These are phyloP conservation scores for Suhomyces sp. DNA, from an alignment of 805 yeast species.

Conservation along the genomic window DNA sequence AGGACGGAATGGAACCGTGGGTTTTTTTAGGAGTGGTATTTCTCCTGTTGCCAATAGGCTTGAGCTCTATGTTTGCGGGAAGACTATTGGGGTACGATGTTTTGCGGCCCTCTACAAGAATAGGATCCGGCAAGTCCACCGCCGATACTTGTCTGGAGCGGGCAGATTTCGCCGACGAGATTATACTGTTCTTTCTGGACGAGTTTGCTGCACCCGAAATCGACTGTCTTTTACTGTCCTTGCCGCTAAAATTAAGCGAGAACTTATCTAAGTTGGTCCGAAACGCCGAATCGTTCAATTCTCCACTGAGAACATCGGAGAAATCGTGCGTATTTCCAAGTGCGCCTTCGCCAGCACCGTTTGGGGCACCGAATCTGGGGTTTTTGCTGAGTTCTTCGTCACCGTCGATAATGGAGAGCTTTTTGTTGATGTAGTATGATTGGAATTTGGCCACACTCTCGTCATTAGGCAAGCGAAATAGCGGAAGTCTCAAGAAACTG, in stretches of 20 bases:
- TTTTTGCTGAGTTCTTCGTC: slow-evolving; percentile 3
- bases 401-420: background rate
- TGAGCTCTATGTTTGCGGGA: slow-evolving; percentile 3
- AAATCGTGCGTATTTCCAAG: slow-evolving; percentile 27
- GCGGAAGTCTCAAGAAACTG: slow-evolving; percentile 39
- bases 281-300: slow-evolving; percentile 26
- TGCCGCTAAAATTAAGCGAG: slow-evolving; percentile 21
- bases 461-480: slow-evolving; percentile 44
- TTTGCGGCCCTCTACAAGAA: slow-evolving; percentile 15
- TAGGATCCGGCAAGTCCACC: slow-evolving; percentile 17
- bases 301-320: slow-evolving; percentile 35
- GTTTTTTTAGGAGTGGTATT: background rate
- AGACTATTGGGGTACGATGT: slow-evolving; percentile 2
- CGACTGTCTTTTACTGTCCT: slow-evolving; percentile 4
- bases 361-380: slow-evolving; percentile 5
- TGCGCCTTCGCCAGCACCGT: background rate
- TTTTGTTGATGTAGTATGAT: slow-evolving; percentile 10
- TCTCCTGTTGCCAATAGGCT: slow-evolving; percentile 9
- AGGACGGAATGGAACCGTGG: background rate
- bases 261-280: slow-evolving; percentile 28
- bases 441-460: slow-evolving; percentile 25
- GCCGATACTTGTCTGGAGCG: slow-evolving; percentile 18
- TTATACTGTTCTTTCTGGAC: slow-evolving; percentile 7
- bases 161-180: slow-evolving; percentile 10
- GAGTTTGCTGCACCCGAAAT: slow-evolving; percentile 5